These are phyloP conservation scores for Hymenotorrendiella dingleyae DNA, from an alignment of 2,329 filamentous ascomycete genomes.

Conservation along the genomic window DNA sequence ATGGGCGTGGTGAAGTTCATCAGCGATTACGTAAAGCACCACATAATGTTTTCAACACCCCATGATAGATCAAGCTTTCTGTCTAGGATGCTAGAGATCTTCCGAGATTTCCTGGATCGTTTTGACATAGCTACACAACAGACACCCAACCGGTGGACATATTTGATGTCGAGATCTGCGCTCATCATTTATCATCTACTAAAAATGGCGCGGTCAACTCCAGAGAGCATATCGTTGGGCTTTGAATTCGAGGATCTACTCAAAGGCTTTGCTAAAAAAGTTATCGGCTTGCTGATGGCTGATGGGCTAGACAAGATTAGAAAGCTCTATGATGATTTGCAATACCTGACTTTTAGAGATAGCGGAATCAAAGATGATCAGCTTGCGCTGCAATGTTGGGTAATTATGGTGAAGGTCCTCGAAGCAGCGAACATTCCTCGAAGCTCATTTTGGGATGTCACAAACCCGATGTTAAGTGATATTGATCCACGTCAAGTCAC, in stretches of 20 bases:
- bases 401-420: conserved; percentile 49
- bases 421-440: conserved; percentile 44
- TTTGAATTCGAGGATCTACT: conserved; percentile 45
- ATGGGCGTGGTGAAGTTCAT: conserved; percentile 21
- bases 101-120: conserved; percentile 23
- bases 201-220: conserved; percentile 34
- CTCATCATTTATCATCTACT: conserved; percentile 37
- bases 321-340: conserved; percentile 43
- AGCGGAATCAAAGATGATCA: conserved; percentile 45
- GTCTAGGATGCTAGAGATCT: conserved; percentile 24
- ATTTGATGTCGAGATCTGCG: conserved; percentile 19
- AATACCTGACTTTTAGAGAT: conserved; percentile 40
- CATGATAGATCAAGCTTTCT: conserved; percentile 20
- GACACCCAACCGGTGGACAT: conserved; percentile 6
- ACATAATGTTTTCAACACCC: conserved; percentile 15
- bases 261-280: conserved; percentile 35
- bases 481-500: conserved; percentile 31
- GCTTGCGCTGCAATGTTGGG: conserved; percentile 49
- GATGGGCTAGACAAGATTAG: conserved; percentile 40
- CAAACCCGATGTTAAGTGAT: conserved; percentile 39
- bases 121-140: conserved; percentile 2
- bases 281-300: conserved; percentile 36
- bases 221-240: conserved; percentile 6
- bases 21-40: conserved; percentile 26
- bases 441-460: conserved; percentile 55